These are phyloP conservation scores for Fagopyrum homotropicum DNA, from an alignment of 148 eudicot species.

Conservation along the genomic window DNA sequence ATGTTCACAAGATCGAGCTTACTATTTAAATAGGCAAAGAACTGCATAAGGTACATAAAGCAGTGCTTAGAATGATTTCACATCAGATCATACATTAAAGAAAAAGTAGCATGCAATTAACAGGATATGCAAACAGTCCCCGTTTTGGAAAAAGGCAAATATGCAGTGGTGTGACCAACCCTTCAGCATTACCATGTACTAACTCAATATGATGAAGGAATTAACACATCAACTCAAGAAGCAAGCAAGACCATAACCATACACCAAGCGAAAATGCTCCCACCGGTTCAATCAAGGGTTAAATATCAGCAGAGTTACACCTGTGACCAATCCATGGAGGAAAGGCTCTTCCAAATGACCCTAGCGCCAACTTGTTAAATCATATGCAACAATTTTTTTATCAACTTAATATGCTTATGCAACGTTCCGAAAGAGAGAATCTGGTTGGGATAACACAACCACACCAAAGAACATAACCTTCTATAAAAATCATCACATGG, in stretches of 20 bases:
- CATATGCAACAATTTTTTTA: background rate
- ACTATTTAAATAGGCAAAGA: constrained; percentile 61
- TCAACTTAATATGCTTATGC: background rate
- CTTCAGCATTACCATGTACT: background rate
- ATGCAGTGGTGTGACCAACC: background rate
- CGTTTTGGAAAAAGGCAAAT: background rate
- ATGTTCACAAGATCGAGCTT: constrained; percentile 87
- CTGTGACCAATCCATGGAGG: background rate
- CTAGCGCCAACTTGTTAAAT: background rate
- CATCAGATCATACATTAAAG: constrained; percentile 1
- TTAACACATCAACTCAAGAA: background rate
- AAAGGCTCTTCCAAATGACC: background rate
- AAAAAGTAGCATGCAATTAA: background rate
- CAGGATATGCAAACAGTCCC: background rate
- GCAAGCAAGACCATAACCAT: background rate
- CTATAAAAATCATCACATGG: background rate
- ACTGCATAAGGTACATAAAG: constrained; percentile 38
- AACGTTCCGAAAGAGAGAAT: background rate
- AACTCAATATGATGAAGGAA: background rate
- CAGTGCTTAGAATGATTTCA: background rate
- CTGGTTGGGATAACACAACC: background rate
- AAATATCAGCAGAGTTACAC: background rate
- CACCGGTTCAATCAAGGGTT: background rate
- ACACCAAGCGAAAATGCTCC: background rate
- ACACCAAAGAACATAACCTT: background rate